A percentile compares a stretch with the other conserved stretches of the same genome.
These are phyloP conservation scores for Populus hybrid DNA, from an alignment of 441 rosid species.

Conservation along the genomic window DNA sequence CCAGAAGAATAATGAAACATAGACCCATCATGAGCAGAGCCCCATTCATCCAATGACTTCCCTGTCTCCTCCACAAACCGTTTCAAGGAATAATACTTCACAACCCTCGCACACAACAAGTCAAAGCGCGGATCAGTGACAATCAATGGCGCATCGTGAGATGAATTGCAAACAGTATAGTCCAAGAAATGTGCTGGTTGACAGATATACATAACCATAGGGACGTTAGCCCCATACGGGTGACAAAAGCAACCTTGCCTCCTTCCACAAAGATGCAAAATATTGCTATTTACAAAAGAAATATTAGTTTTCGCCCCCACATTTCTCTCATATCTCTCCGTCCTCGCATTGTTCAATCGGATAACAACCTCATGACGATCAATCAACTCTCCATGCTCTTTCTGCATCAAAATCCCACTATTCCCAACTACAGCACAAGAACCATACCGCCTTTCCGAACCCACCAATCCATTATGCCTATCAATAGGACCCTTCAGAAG, in stretches of 20 bases:
- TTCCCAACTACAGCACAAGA: conserved; percentile 95
- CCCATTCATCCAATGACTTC: conserved; percentile 60
- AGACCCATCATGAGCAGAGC: conserved; percentile 55
- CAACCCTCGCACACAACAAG: conserved; percentile 61
- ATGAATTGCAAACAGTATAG: conserved; percentile 54
- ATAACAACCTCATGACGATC: conserved; percentile 79
- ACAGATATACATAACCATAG: conserved; percentile 76
- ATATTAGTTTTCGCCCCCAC: conserved; percentile 71
- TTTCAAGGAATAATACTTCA: conserved; percentile 77
- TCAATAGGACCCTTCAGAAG: conserved; percentile 58
- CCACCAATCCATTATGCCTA: conserved; percentile 32
- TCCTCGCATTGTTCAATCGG: conserved; percentile 78
- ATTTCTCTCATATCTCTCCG: conserved; percentile 38
- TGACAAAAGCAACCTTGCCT: conserved; percentile 68
- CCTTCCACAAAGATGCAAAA: conserved; percentile 66
- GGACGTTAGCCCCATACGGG: conserved; percentile 65
- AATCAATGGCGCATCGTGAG: conserved; percentile 54
- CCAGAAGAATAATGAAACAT: conserved; percentile 94
- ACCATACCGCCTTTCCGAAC: conserved; percentile 40
- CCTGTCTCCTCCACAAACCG: conserved; percentile 47
- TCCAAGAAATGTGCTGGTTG: conserved; percentile 81
- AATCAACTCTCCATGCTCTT: conserved; percentile 50
- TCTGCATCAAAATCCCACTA: conserved; percentile 70
- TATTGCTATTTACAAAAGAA: conserved; percentile 85
- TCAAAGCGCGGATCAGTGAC: conserved; percentile 83